Evolutionary conservation across 2,329 filamentous ascomycete genomes (phyloP), one percentile per base, ranked within the genome.

Genomic region (Pseudocercospora crystallina): DNA sequence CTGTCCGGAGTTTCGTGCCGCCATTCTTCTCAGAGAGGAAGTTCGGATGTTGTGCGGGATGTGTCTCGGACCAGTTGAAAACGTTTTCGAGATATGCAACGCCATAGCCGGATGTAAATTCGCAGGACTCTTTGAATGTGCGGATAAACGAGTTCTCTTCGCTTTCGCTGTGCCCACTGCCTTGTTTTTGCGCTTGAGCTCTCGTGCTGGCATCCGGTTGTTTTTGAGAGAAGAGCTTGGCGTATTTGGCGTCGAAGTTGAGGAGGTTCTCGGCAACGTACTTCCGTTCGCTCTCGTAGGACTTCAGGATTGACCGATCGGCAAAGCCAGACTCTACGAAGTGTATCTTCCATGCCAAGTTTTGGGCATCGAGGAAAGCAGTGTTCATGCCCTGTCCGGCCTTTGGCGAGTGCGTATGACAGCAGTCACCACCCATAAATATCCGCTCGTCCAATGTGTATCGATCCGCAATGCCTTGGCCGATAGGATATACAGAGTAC

Each of bases 311-410:
- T 2, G 82, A 81, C 54, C 88, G 85, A 29, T 84, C 74, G 1
- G 90, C 89, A 60, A 95, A 89, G 10, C 90, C 90, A 20, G 80
- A 79, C 67, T 96, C 90, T 8, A 96, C 92, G 32, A 88, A 84
- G 67, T 96, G 91, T 44, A 96, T 88, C 75, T 97, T 97, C 91
- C 91, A 97, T 7, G 91, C 91, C 35, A 97, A 77, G 69, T 96
- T 97, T 53, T 90, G 82, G 0, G 90, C 90, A 62, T 79, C 76
- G 41, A 79, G 70, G 70, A 80, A 80, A 15, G 81, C 76, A 57
- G 80, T 81, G 71, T 81, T 81, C 79, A 81, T 84, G 50, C 82
- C 82, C 62, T 85, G 82, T 12, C 82, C 82, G 11, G 82, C 82
- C 69, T 85, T 85, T 47, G 82, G 82, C 48, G 66, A 69, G 67